Percentiles rank a stretch among this genome's conserved stretches.
These are phyloP conservation scores for Fusarium hainanense DNA, from an alignment of 2,329 filamentous ascomycete genomes.

Conservation along the genomic window DNA sequence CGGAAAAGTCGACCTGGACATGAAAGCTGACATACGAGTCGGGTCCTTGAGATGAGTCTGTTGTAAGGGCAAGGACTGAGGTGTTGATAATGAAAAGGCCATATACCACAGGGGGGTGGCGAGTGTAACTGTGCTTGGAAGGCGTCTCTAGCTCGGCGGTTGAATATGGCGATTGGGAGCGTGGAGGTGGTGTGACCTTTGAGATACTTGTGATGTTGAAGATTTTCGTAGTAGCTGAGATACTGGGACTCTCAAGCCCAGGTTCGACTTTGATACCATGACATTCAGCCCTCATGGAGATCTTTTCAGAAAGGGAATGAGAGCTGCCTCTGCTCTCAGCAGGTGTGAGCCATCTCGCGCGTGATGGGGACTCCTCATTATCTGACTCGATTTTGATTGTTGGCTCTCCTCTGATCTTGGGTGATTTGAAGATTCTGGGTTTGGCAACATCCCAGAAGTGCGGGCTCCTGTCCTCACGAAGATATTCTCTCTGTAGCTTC, in stretches of 20 bases:
- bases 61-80: slow-evolving; percentile 54
- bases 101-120: slow-evolving; percentile 55
- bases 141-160: slow-evolving; percentile 14
- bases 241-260: slow-evolving; percentile 18
- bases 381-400: slow-evolving; percentile 4
- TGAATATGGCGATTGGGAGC: slow-evolving; percentile 2
- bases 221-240: background rate
- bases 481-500: slow-evolving; percentile 52
- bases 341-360: slow-evolving; percentile 16
- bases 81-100: slow-evolving; percentile 57
- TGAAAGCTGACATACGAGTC: slow-evolving; percentile 56
- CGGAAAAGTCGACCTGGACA: slow-evolving; percentile 55
- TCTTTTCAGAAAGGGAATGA: slow-evolving; percentile 21
- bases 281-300: slow-evolving; percentile 6
- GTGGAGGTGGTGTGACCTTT: background rate
- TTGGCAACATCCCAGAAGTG: slow-evolving; percentile 49
- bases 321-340: slow-evolving; percentile 2
- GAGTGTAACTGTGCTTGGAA: slow-evolving; percentile 39
- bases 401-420: slow-evolving; percentile 34
- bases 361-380: slow-evolving; percentile 12
- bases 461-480: slow-evolving; percentile 44
- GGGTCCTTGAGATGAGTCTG: slow-evolving; percentile 53
- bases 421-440: slow-evolving; percentile 36
- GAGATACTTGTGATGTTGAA: background rate
- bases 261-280: slow-evolving; percentile 22